Base-by-base conservation (phyloP, 208 protist genomes). In the Endotrypanum monterogeii region DNA sequence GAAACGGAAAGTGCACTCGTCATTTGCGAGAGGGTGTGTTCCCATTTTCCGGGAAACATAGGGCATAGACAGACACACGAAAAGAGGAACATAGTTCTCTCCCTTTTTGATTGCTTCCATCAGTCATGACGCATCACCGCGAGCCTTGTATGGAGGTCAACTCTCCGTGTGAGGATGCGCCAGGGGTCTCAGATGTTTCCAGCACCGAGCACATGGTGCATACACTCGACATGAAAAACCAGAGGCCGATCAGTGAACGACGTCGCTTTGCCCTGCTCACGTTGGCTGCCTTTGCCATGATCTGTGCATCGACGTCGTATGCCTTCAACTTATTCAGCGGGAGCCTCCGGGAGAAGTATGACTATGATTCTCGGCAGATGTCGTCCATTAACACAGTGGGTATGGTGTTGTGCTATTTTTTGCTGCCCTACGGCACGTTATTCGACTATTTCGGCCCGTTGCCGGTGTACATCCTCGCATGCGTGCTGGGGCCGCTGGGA, bases 261-360 rank as follows among this genome's bases (percentile, higher is more conserved):
- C 51, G 50, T 12, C 84, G 88, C 48, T 92, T 85, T 61, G 73
- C 44, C 23, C 52, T 89, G 35, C 67, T 92, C 52, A 79, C 78
- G 20, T 72, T 77, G 11, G 79, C 44, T 23, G 30, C 50, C 14
- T 88, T 90, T 51, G 81, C 72, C 3, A 76, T 83, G 65, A 83
- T 89, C 73, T 85, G 74, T 44, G 75, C 80, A 20, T 93, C 88
- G 12, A 79, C 80, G 7, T 77, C 58, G 41, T 93, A 90, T 67
- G 79, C 84, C 52, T 91, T 83, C 73, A 93, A 90, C 70, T 73
- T 93, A 12, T 87, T 89, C 75, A 85, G 76, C 71, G 81, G 68
- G 2, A 54, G 25, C 14, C 35, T 93, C 35, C 83, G 88, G 46
- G 14, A 48, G 9, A 70, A 75, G 44, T 89, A 84, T 55, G 68